Percentiles rank a stretch among this genome's conserved stretches.
Evolutionary conservation across 345 rosid species (phyloP).

Genomic region (Xanthoceras sorbifolium): DNA sequence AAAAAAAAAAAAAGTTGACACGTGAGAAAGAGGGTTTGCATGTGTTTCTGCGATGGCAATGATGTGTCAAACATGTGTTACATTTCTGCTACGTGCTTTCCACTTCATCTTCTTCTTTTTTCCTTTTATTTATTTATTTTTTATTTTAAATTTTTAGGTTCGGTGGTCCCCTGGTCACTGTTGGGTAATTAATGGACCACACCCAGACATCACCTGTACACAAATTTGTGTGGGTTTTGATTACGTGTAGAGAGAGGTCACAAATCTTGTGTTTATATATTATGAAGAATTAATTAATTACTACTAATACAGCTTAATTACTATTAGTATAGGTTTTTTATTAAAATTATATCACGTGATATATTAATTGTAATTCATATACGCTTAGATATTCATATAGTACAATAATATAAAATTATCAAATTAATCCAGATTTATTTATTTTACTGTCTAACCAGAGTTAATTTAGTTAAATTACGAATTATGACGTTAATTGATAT

Average conservation of each 20-base stretch:
- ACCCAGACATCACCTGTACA: background rate
- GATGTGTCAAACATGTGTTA: constrained; percentile 10
- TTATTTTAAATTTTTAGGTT: background rate
- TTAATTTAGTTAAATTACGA: too few species aligned
- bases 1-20: constrained; percentile 17
- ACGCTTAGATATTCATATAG: too few species aligned
- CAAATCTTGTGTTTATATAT: background rate
- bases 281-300: too few species aligned
- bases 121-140: background rate
- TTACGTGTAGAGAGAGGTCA: background rate
- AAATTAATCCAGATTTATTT: too few species aligned
- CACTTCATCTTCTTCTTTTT: background rate
- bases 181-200: background rate
- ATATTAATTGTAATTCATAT: too few species aligned
- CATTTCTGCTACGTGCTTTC: background rate
- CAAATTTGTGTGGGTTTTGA: background rate
- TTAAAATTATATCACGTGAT: too few species aligned
- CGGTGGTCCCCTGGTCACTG: background rate
- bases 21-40: constrained; percentile 12
- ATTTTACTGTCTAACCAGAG: too few species aligned
- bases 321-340: too few species aligned
- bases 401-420: too few species aligned
- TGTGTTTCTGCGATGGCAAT: constrained; percentile 27
- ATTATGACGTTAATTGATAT: too few species aligned
- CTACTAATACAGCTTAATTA: background rate